A percentile compares a stretch with the other conserved stretches of the same genome.
These are phyloP conservation scores for Bremia lactucae DNA, from an alignment of 352 stramenopile species.

Conservation along the genomic window DNA sequence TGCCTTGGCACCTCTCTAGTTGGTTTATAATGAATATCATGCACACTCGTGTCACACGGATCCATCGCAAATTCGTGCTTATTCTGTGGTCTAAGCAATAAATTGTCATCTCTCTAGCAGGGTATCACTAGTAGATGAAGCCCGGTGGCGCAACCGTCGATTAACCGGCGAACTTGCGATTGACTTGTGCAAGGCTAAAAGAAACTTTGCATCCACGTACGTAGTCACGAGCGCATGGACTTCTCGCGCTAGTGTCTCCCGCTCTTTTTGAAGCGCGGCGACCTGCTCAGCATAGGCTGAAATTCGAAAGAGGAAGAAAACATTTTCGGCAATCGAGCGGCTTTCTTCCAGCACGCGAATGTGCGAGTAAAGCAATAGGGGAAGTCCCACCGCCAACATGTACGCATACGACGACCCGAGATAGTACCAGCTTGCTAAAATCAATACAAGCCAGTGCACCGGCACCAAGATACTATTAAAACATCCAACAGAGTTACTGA, in stretches of 20 bases:
- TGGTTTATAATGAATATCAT: too few relatives aligned
- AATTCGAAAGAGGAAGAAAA: constrained; percentile 68
- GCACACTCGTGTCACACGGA: too few relatives aligned
- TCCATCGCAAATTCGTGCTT: too few relatives aligned
- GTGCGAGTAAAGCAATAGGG: constrained; percentile 63
- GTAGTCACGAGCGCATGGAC: constrained; percentile 43
- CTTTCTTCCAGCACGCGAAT: constrained; percentile 72
- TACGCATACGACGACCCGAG: constrained; percentile 51
- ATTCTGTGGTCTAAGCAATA: too few relatives aligned
- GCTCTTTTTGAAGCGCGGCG: constrained; percentile 37
- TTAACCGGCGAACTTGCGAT: constrained; percentile 29
- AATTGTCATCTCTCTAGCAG: constrained; percentile 17
- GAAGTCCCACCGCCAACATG: constrained; percentile 37
- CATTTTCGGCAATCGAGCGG: constrained; percentile 64
- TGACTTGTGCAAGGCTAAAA: constrained; percentile 44
- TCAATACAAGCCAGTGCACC: constrained; percentile 54
- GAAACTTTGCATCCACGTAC: constrained; percentile 45
- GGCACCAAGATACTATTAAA: constrained; percentile 59
- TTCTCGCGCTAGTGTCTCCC: constrained; percentile 37
- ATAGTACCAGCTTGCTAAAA: constrained; percentile 43
- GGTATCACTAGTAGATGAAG: constrained; percentile 36
- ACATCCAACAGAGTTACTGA: constrained; percentile 1
- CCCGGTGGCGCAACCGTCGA: constrained; percentile 24
- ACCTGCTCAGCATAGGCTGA: constrained; percentile 50
- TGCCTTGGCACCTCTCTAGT: too few relatives aligned